Percentiles rank a stretch among this genome's conserved stretches.
Conservation (phyloP, 805 yeast species). For the Schwanniomyces polymorphus region DNA sequence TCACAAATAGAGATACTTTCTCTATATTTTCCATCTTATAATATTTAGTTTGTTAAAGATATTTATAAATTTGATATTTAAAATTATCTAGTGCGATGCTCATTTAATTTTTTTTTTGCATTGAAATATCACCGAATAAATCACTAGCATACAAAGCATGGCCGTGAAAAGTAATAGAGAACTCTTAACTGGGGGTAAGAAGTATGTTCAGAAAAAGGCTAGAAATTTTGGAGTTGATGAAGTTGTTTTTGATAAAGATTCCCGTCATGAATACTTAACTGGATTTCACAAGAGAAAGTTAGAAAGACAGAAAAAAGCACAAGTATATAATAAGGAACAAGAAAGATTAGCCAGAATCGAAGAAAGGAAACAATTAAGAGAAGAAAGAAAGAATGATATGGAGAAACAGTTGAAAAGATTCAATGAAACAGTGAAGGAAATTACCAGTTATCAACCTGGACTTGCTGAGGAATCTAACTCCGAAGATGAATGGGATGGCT, state of each 20-base stretch:
- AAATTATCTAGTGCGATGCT: constrained; percentile 11
- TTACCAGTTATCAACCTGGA: constrained; percentile 17
- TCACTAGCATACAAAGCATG: constrained; percentile 12
- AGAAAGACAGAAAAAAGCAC: constrained; percentile 85
- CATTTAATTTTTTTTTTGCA: constrained; percentile 6
- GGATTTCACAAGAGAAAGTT: constrained; percentile 95
- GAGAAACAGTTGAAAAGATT: constrained; percentile 62
- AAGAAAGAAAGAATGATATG: constrained; percentile 67
- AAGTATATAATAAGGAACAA: constrained; percentile 71
- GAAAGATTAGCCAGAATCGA: constrained; percentile 71
- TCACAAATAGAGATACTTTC: constrained; percentile 38
- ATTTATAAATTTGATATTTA: background rate
- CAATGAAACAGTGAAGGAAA: constrained; percentile 42
- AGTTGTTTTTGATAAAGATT: constrained; percentile 77
- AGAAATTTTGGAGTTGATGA: constrained; percentile 75
- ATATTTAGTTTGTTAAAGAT: background rate
- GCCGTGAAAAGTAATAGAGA: constrained; percentile 63
- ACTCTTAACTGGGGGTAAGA: constrained; percentile 83
- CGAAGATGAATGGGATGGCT: constrained; percentile 39
- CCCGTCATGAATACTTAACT: constrained; percentile 82
- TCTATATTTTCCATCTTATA: constrained; percentile 46
- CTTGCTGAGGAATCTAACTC: constrained; percentile 20
- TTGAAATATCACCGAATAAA: background rate
- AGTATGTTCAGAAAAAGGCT: constrained; percentile 67
- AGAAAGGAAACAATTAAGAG: constrained; percentile 69